A percentile compares a stretch with the other conserved stretches of the same genome.
These are phyloP conservation scores for Actinomortierella wolfii DNA, from an alignment of 371 early-diverging fungal species.

Conservation along the genomic window DNA sequence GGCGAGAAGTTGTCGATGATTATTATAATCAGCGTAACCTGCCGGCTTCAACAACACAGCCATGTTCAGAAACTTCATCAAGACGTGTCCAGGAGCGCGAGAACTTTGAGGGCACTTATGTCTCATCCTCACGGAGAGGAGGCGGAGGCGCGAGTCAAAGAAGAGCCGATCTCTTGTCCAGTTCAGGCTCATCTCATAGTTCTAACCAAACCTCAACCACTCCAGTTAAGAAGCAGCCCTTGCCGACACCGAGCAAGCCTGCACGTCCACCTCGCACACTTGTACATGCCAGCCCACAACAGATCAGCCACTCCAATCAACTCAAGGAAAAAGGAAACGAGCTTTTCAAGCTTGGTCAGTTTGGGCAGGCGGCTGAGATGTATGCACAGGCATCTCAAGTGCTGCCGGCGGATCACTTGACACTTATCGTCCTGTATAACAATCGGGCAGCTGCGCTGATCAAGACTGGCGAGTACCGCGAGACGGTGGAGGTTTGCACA, in stretches of 20 bases:
- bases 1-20: too few relatives aligned
- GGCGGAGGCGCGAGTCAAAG: slow-evolving; percentile 3
- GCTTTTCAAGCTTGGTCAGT: slow-evolving; percentile 88
- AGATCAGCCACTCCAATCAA: slow-evolving; percentile 46
- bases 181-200: slow-evolving; percentile 1
- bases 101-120: slow-evolving; percentile 51
- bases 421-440: slow-evolving; percentile 72
- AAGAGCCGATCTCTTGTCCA: neutral
- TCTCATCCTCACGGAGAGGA: slow-evolving; percentile 61
- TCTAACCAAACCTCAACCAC: slow-evolving; percentile 9
- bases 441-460: slow-evolving; percentile 88
- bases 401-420: slow-evolving; percentile 64
- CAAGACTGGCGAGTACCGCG: slow-evolving; percentile 85
- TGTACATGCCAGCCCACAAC: slow-evolving; percentile 34
- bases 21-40: too few relatives aligned
- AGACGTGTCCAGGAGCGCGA: slow-evolving; percentile 40
- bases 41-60: slow-evolving; percentile 8
- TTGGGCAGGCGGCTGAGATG: slow-evolving; percentile 73
- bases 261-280: slow-evolving; percentile 25
- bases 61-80: slow-evolving; percentile 17
- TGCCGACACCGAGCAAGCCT: slow-evolving; percentile 20
- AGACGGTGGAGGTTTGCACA: slow-evolving; percentile 71
- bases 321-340: slow-evolving; percentile 78
- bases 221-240: slow-evolving; percentile 1
- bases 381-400: slow-evolving; percentile 75